Percentiles rank a stretch among this genome's conserved stretches.
Conservation (phyloP, 176 grass and related monocot species). For the Stipa capillata region DNA sequence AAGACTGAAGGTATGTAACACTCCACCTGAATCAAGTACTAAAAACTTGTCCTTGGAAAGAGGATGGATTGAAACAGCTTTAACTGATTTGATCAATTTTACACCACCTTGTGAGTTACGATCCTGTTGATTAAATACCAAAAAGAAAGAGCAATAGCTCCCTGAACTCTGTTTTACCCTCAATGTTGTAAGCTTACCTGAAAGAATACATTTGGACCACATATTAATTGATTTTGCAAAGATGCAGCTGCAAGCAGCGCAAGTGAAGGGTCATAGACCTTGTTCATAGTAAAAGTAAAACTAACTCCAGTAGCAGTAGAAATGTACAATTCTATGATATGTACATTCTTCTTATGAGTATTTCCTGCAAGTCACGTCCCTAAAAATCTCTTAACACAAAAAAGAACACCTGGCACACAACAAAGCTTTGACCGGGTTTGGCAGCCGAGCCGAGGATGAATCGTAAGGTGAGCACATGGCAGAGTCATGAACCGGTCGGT, state of each 20-base stretch:
- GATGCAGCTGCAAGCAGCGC: slow-evolving; percentile 9
- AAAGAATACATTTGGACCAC: slow-evolving; percentile 28
- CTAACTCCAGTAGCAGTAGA: neutral
- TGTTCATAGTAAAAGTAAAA: neutral
- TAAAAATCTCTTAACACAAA: too few species aligned
- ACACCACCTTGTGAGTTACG: slow-evolving; percentile 25
- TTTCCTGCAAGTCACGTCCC: neutral
- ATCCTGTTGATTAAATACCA: slow-evolving; percentile 24
- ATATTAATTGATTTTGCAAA: neutral
- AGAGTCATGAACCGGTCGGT: too few species aligned
- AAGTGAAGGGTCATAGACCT: neutral
- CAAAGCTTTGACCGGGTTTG: too few species aligned
- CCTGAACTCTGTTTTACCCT: slow-evolving; percentile 70
- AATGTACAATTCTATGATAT: neutral
- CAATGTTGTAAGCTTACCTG: slow-evolving; percentile 82
- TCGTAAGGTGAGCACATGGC: too few species aligned
- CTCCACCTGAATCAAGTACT: slow-evolving; percentile 74
- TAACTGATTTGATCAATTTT: slow-evolving; percentile 25
- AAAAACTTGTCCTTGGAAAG: slow-evolving; percentile 65
- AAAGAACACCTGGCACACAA: too few species aligned
- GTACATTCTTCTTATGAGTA: neutral
- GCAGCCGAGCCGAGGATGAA: too few species aligned
- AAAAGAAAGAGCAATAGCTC: slow-evolving; percentile 55
- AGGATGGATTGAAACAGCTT: slow-evolving; percentile 64
- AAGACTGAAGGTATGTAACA: slow-evolving; percentile 57